Evolutionary conservation across 148 eudicot species (phyloP).

Genomic region (Rhododendron molle): DNA sequence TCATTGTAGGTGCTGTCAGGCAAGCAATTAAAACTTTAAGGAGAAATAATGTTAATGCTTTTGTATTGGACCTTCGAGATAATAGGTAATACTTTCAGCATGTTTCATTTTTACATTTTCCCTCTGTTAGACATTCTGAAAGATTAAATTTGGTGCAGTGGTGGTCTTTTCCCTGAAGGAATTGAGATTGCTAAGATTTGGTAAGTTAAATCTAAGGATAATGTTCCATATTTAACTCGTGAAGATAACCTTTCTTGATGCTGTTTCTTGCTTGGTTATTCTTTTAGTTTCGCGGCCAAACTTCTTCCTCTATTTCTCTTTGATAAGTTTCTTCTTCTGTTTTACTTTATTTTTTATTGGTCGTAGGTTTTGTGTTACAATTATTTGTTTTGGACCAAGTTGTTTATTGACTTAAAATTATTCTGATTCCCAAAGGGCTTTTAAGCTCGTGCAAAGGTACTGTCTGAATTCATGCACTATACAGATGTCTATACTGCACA

Average conservation of each 20-base stretch:
- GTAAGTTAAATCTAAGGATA: constrained; percentile 38
- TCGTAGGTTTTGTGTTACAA: not conserved
- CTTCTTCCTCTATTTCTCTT: not conserved
- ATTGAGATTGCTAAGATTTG: constrained; percentile 91
- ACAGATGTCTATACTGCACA: not conserved
- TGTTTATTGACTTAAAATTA: not conserved
- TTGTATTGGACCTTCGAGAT: constrained; percentile 95
- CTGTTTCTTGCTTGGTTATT: not conserved
- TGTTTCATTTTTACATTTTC: constrained; percentile 2
- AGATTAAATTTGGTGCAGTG: constrained; percentile 60
- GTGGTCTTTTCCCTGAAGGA: constrained; percentile 98
- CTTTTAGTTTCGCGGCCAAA: not conserved
- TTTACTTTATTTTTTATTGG: not conserved
- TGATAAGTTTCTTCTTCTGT: not conserved
- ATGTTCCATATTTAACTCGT: not conserved
- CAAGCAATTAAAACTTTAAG: constrained; percentile 83
- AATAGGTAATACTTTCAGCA: constrained; percentile 58
- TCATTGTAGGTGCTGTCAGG: constrained; percentile 67
- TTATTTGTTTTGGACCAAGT: not conserved
- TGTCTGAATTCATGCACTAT: not conserved
- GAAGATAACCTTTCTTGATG: not conserved
- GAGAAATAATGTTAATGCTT: constrained; percentile 74
- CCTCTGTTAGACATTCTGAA: constrained; percentile 17
- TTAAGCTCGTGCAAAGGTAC: not conserved
- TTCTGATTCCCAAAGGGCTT: not conserved